Evolutionary conservation across 1,139 yeast genomes (phyloP).

Genomic region (Kodamaea anthophila): DNA sequence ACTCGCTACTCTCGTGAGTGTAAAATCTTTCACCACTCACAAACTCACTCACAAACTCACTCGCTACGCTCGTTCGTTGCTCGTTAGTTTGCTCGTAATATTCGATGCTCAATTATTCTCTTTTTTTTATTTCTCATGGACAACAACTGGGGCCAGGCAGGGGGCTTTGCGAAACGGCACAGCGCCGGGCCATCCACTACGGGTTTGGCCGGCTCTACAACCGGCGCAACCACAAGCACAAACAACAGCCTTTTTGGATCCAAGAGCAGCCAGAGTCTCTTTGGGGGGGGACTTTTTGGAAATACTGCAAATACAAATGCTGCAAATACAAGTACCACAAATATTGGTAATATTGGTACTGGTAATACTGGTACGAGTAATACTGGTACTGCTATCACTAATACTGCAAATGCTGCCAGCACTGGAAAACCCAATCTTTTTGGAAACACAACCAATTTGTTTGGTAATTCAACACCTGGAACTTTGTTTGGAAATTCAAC

Average conservation of each 20-base stretch:
- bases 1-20: too few species aligned
- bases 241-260: neutral
- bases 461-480: conserved; percentile 13
- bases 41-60: too few species aligned
- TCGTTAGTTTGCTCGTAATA: too few species aligned
- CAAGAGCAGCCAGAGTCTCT: neutral
- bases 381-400: too few species aligned
- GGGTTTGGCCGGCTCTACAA: too few species aligned
- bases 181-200: conserved; percentile 8
- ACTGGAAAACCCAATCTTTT: too few species aligned
- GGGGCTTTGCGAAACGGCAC: conserved; percentile 16
- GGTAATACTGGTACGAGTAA: conserved; percentile 7
- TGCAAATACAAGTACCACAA: conserved; percentile 2
- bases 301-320: neutral
- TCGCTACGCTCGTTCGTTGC: too few species aligned
- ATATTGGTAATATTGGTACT: conserved; percentile 6
- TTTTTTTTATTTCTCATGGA: conserved; percentile 1
- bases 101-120: neutral
- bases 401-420: too few species aligned
- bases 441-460: conserved; percentile 1
- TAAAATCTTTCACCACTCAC: too few species aligned
- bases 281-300: neutral
- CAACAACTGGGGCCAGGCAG: conserved; percentile 21
- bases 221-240: neutral
- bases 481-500: conserved; percentile 23